Conservation (phyloP, 768 basidiomycete genomes). For the Asterophora lycoperdoides region DNA sequence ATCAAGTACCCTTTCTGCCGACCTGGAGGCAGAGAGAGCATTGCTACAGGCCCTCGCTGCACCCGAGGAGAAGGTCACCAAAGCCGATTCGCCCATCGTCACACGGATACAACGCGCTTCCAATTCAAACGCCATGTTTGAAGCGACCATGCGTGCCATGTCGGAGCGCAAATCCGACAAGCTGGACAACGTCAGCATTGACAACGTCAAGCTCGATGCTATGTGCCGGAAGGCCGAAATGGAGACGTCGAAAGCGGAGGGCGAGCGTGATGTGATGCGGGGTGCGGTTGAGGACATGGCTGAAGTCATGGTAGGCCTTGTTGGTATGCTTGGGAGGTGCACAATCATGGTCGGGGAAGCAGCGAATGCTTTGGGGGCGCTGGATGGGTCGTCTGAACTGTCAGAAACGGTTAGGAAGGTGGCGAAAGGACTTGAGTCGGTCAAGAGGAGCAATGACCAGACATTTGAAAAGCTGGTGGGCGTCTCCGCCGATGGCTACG, state of each 20-base stretch:
- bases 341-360: conserved; percentile 67
- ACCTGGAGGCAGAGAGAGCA: conserved; percentile 69
- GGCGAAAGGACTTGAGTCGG: conserved; percentile 43
- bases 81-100: conserved; percentile 54
- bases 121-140: conserved; percentile 79
- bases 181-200: conserved; percentile 64
- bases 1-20: conserved; percentile 41
- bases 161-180: conserved; percentile 76
- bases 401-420: conserved; percentile 39
- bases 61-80: conserved; percentile 67
- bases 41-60: conserved; percentile 62
- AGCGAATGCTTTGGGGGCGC: conserved; percentile 33
- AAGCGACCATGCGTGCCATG: conserved; percentile 80
- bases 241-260: conserved; percentile 62
- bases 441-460: conserved; percentile 67
- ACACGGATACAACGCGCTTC: conserved; percentile 60
- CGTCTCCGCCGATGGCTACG: conserved; percentile 60
- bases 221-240: conserved; percentile 63
- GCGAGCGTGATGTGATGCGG: conserved; percentile 59
- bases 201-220: conserved; percentile 70
- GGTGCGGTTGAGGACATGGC: conserved; percentile 63
- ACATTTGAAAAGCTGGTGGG: conserved; percentile 65
- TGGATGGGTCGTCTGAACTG: conserved; percentile 29
- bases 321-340: conserved; percentile 78
- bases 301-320: conserved; percentile 60